These are phyloP conservation scores for Pulveroboletus frians DNA, from an alignment of 768 basidiomycete genomes.

Conservation along the genomic window DNA sequence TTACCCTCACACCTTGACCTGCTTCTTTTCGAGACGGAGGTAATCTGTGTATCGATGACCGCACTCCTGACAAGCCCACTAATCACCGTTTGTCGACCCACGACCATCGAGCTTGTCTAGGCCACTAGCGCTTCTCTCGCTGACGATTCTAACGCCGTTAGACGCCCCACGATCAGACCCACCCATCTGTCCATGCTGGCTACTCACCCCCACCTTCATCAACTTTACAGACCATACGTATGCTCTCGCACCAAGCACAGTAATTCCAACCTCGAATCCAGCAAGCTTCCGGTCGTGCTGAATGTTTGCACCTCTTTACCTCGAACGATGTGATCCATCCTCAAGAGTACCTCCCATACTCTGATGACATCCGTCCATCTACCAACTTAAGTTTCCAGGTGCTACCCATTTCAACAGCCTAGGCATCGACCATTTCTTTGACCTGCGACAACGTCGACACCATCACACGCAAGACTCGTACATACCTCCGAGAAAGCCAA, in stretches of 20 bases:
- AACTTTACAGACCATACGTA: background rate
- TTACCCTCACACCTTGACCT: constrained; percentile 55
- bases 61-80: too few species aligned
- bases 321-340: background rate
- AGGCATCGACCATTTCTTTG: background rate
- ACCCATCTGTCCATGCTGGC: background rate
- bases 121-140: background rate
- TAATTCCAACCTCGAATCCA: background rate
- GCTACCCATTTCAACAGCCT: background rate
- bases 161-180: background rate
- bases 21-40: constrained; percentile 73
- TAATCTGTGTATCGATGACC: constrained; percentile 61
- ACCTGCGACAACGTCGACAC: background rate
- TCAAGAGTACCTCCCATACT: background rate
- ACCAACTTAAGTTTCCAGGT: background rate
- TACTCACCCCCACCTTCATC: background rate
- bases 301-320: background rate
- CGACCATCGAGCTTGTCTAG: background rate
- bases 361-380: background rate
- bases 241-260: background rate
- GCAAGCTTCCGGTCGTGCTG: background rate
- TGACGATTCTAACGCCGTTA: background rate
- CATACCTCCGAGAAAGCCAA: constrained; percentile 1
- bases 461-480: background rate
- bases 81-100: background rate